These are phyloP conservation scores for Agarophyton chilense DNA, from an alignment of 23 red algal species.

Conservation along the genomic window DNA sequence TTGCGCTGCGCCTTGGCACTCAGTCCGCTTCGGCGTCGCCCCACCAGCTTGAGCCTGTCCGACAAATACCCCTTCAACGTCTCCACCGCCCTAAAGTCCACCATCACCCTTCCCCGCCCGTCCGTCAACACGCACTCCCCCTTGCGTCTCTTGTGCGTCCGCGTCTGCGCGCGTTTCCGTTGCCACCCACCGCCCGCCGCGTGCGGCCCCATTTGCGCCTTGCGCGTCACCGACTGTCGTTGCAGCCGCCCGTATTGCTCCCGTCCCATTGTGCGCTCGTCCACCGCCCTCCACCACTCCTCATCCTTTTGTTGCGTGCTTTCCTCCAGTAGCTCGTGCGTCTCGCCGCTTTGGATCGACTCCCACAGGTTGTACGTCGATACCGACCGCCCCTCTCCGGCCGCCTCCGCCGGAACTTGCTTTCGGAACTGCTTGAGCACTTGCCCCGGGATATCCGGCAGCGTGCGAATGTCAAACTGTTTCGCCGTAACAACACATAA, in stretches of 20 bases:
- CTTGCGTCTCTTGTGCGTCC: conserved; percentile 1
- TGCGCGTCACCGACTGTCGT: not conserved
- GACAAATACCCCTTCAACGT: conserved; percentile 20
- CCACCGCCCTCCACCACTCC: conserved; percentile 22
- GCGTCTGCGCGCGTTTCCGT: not conserved
- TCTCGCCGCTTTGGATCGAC: not conserved
- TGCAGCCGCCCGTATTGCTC: not conserved
- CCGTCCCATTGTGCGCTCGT: conserved; percentile 33
- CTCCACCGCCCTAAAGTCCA: conserved; percentile 52
- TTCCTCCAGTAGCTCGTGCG: conserved; percentile 29
- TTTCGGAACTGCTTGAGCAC: conserved; percentile 47
- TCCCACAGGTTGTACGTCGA: conserved; percentile 60
- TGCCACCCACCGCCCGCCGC: not conserved
- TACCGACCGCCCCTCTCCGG: conserved; percentile 29
- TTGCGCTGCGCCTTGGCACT: conserved; percentile 56
- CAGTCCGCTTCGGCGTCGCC: conserved; percentile 7
- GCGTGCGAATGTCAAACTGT: conserved; percentile 31
- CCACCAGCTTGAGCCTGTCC: conserved; percentile 43
- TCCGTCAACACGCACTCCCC: conserved; percentile 20
- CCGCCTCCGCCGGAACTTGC: conserved; percentile 33
- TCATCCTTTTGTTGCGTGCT: not conserved
- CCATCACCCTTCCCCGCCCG: conserved; percentile 12
- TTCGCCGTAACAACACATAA: no score
- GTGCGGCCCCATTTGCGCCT: not conserved
- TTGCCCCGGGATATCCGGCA: conserved; percentile 15